Evolutionary conservation across 305 asterid genomes (phyloP), one percentile per base, ranked within the genome.

Genomic region (Andrographis paniculata): DNA sequence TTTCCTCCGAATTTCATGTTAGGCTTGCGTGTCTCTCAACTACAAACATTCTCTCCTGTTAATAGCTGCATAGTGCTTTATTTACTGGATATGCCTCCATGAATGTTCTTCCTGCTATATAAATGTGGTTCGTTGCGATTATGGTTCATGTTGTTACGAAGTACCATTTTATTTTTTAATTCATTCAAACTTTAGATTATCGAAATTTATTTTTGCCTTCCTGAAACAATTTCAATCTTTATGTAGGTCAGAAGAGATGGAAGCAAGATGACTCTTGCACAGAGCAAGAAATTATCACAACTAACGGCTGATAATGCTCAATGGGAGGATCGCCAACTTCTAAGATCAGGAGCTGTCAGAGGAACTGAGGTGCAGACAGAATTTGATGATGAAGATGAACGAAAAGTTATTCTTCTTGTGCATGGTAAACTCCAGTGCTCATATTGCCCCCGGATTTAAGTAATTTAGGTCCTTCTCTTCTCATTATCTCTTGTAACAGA

Each of bases 271-370:
- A 79, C 93, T 43, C 95, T 87, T 59, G 72, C 95, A 50, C 96
- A 87, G 75, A 92, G 81, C 75, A 92, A 84, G 67, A 87, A 80
- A 69, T 58, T 84, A 56, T 81, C 97, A 9, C 97, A 92, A 64
- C 91, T 82, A 30, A 79, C 91, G 43, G 97, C 94, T 60, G 97
- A 92, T 79, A 84, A 87, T 81, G 99, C 95, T 60, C 95, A 87
- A 62, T 92, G 99, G 99, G 99, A 92, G 72, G 99, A 92, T 62
- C 67, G 95, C 23, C 99, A 92, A 74, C 97, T 87, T 53, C 61
- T 92, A 57, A 78, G 99, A 63, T 92, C 99, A 53, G 99, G 99
- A 56, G 97, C 94, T 69, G 99, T 92, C 52, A 71, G 86, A 72
- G 87, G 94, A 60, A 87, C 97, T 18, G 97, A 87, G 68, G 76